Evolutionary conservation across 2,329 filamentous ascomycete species (phyloP).

Genomic region (Tothia fuscella): DNA sequence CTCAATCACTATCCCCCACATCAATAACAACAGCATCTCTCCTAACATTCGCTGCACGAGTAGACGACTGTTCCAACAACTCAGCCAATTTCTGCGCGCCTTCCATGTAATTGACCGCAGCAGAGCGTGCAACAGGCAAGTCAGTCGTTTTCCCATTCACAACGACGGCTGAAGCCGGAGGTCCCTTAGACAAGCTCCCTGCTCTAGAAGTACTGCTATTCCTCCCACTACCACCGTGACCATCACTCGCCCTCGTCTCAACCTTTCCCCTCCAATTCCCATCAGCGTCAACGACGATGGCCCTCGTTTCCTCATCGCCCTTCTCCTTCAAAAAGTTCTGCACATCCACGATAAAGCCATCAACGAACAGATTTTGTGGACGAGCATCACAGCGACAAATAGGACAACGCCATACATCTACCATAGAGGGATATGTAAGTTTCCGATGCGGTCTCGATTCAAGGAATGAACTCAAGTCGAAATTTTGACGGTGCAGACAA

Average conservation of each 20-base stretch:
- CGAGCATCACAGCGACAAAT: slow-evolving; percentile 69
- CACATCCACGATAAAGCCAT: slow-evolving; percentile 60
- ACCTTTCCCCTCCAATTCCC: slow-evolving; percentile 51
- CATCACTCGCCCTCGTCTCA: neutral
- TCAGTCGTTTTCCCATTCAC: neutral
- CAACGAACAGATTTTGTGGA: slow-evolving; percentile 57
- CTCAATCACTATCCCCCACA: too few relatives aligned
- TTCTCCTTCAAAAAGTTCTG: slow-evolving; percentile 40
- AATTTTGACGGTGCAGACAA: slow-evolving; percentile 77
- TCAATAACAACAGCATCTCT: neutral
- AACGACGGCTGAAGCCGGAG: neutral
- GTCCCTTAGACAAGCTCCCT: neutral
- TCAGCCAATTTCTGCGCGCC: neutral
- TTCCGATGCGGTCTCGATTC: slow-evolving; percentile 43
- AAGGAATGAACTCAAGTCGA: slow-evolving; percentile 78
- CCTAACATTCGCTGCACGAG: neutral
- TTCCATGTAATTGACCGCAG: neutral
- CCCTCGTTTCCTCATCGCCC: slow-evolving; percentile 40
- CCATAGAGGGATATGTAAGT: slow-evolving; percentile 24
- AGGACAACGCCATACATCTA: slow-evolving; percentile 77
- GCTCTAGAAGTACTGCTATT: neutral
- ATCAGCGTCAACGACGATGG: slow-evolving; percentile 51
- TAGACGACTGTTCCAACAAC: neutral
- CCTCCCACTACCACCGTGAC: neutral
- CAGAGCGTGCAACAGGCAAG: neutral